A percentile compares a stretch with the other conserved stretches of the same genome.
Conservation (phyloP, 139 green algal species). For the Volvox reticuliferus region DNA sequence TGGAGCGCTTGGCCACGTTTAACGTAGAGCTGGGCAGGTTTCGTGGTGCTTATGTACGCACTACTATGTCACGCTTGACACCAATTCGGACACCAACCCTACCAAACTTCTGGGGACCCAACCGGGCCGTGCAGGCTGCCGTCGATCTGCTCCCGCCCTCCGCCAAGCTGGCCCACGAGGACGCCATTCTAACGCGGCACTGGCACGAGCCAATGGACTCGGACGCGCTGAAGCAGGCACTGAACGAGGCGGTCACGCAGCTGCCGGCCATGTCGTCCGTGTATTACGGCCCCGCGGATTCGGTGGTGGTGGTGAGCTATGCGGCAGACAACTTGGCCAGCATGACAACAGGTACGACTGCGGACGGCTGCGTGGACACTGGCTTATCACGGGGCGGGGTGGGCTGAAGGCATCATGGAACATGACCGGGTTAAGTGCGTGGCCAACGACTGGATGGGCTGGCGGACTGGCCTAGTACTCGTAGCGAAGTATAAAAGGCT, state of each 20-base stretch:
- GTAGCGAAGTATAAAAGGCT: no score
- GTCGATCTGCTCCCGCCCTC: constrained; percentile 58
- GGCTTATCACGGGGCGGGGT: not conserved
- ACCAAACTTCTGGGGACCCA: no score
- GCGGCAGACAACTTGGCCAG: constrained; percentile 49
- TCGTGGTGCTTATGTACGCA: no score
- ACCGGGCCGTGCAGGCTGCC: constrained; percentile 17
- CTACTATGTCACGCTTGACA: no score
- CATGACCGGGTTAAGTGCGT: not conserved
- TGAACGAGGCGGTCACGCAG: constrained; percentile 52
- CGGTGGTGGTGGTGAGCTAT: constrained; percentile 55
- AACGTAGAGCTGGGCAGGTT: no score
- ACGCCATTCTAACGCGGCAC: constrained; percentile 46
- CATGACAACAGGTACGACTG: not conserved
- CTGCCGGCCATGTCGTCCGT: constrained; percentile 44
- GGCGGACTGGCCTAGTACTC: no score
- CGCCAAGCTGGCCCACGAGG: constrained; percentile 59
- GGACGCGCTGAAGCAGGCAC: constrained; percentile 59
- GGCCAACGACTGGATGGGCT: no score
- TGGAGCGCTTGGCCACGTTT: no score
- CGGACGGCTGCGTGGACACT: not conserved
- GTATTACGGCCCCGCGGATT: constrained; percentile 44
- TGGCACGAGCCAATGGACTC: constrained; percentile 54
- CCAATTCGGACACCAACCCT: no score
- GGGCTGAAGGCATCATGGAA: not conserved